Base-by-base conservation (phyloP, 2,329 filamentous ascomycete species). In the Zasmidium angulare region DNA sequence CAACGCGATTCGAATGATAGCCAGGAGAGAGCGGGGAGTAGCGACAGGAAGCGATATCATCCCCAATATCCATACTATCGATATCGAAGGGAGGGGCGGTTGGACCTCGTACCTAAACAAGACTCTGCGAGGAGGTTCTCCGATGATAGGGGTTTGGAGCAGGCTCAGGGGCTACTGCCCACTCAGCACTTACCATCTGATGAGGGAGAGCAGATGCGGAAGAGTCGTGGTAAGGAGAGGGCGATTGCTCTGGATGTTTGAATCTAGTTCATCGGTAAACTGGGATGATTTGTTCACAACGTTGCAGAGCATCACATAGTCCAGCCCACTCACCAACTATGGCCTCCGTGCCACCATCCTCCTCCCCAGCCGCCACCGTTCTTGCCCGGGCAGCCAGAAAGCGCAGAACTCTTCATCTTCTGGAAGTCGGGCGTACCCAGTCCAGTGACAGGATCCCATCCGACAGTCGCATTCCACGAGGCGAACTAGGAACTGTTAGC, bases 361-460 rank as follows among this genome's bases (percentile, higher is more conserved):
- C 36, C 6, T 3, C n/a, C 7, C 36, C 36, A 43, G 4, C 36
- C 36, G 4, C 36, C 36, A 14, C 36, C 36, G n/a, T 43, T 43
- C 36, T 43, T 43, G 11, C 36, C 36, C 3, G 36, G 36, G n/a
- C 36, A 43, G 6, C 36, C 36, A 17, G 11, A 3, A 7, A 43
- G 14, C 36, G 36, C 36, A 3, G 36, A 43, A 14, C 7, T 21
- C 26, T 50, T 56, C 53, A 60, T 51, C 26, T 22, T 50, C 48
- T 56, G 48, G 23, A 60, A 60, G 23, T 60, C 49, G 7, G 46
- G 26, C 2, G 17, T 31, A 19, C 26, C 43, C 7, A 53, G 51
- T 14, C 51, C 51, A 6, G 51, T 53, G 11, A 59, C 60, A 14
- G 66, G 64, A 59, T 69, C 66, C 66, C 66, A 69, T 2, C 65